Base-by-base conservation (phyloP, 2,329 filamentous ascomycete genomes). In the Curvularia lunata region DNA sequence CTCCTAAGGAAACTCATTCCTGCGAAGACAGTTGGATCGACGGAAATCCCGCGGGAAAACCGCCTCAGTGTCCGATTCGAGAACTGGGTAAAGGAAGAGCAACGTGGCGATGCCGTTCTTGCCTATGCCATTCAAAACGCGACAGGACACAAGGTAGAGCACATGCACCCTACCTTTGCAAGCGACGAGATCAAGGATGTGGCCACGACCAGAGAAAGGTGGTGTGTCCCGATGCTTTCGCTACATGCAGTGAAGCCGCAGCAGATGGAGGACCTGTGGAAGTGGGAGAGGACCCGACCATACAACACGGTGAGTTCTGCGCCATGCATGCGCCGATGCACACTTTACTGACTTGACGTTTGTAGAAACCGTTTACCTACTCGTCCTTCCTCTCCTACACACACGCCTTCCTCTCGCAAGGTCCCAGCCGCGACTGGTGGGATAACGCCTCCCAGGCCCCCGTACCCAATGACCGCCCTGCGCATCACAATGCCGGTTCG, bases 241-340 rank as follows among this genome's bases (percentile, higher is more conserved):
- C 68, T 77, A 51, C 77, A 79, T 54, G 69, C 74, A 47, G 61
- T 77, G 21, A 70, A 68, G 25, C 75, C 80, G 0, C 74, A 79
- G 25, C 82, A 84, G 52, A 83, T 85, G 80, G 69, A 75, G 9
- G 73, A 76, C 0, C 68, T 85, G 40, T 83, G 82, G 78, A 76
- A 78, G 54, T 86, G 80, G 76, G 77, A 78, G 62, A 72, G 76
- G 55, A 74, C 69, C 52, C 64, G 76, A 28, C 73, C 71, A 23
- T 72, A 73, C 50, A 75, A 73, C 38, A 63, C 61, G 42, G 74
- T 74, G 66, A 21, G 69, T 58, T 12, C 18, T 25, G 21, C 10
- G 27, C 27, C 8, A 9, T 34, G 28, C 32, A 4, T 18, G 45
- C 30, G 16, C 28, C 3, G n/a, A 30, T 8, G 7, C 8, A 13